These are phyloP conservation scores for Lentinula edodes DNA, from an alignment of 768 basidiomycete genomes.

Conservation along the genomic window DNA sequence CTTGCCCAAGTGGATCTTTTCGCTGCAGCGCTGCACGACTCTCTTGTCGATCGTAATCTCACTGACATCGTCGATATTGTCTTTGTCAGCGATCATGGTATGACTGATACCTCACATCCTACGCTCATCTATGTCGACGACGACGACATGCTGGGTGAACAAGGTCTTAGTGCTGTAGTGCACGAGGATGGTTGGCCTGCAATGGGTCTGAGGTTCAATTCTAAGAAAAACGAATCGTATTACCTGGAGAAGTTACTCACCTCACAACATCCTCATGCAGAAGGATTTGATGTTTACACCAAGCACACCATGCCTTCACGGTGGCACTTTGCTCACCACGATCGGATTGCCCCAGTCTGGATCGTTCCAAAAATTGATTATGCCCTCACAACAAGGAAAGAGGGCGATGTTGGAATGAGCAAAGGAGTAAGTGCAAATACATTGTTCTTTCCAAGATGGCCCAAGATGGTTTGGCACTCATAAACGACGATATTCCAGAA, in stretches of 20 bases:
- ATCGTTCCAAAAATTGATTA: conserved; percentile 79
- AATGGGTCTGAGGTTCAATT: conserved; percentile 75
- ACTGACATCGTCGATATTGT: conserved; percentile 81
- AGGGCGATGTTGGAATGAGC: conserved; percentile 56
- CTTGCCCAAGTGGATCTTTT: conserved; percentile 68
- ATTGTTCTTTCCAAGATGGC: neutral
- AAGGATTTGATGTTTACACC: conserved; percentile 77
- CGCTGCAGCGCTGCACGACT: conserved; percentile 59
- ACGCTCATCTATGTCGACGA: conserved; percentile 78
- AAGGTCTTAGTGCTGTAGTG: conserved; percentile 53
- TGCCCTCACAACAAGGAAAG: conserved; percentile 61
- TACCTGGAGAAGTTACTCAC: conserved; percentile 50
- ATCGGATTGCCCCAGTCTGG: conserved; percentile 86
- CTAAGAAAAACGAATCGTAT: conserved; percentile 48
- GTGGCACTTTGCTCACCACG: conserved; percentile 68
- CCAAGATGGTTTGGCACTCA: neutral
- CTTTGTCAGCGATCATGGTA: conserved; percentile 90
- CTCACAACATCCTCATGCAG: conserved; percentile 41
- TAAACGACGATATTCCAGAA: conserved; percentile 39
- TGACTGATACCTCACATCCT: conserved; percentile 82
- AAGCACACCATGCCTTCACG: conserved; percentile 76
- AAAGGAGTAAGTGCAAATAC: conserved; percentile 60
- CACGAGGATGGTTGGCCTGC: conserved; percentile 90
- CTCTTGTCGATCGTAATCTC: conserved; percentile 66
- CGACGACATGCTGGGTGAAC: conserved; percentile 72